Evolutionary conservation across 129 eudicot species (phyloP).

Genomic region (Sambucus nigra): DNA sequence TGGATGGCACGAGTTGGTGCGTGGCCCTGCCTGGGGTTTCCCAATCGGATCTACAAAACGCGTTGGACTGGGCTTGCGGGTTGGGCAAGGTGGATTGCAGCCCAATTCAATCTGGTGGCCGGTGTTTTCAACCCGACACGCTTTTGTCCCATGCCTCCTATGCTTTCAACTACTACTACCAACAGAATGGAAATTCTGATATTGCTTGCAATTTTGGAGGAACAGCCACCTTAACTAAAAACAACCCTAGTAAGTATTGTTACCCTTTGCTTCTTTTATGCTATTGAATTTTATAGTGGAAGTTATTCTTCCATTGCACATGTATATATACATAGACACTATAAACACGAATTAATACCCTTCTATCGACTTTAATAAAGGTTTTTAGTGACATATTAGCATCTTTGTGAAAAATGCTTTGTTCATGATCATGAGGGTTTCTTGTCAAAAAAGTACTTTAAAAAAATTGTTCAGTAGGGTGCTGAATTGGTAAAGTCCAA

Average conservation of each 20-base stretch:
- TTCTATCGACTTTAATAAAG: too few relatives aligned
- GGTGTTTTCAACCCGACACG: conserved; percentile 48
- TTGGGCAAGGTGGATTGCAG: conserved; percentile 48
- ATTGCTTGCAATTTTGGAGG: conserved; percentile 70
- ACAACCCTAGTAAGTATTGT: conserved; percentile 41
- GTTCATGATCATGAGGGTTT: too few relatives aligned
- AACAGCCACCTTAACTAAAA: conserved; percentile 34
- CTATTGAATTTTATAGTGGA: background rate
- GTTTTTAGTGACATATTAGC: too few relatives aligned
- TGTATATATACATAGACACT: too few relatives aligned
- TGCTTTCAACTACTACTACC: conserved; percentile 64
- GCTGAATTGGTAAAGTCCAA: too few relatives aligned
- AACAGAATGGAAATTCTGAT: conserved; percentile 61
- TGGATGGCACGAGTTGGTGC: conserved; percentile 58
- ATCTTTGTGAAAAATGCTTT: too few relatives aligned
- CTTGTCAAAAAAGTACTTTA: too few relatives aligned
- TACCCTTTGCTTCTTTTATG: background rate
- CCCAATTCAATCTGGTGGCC: conserved; percentile 43
- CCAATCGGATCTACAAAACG: conserved; percentile 42
- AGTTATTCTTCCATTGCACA: background rate
- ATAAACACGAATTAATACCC: too few relatives aligned
- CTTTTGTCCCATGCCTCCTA: conserved; percentile 59
- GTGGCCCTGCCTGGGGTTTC: conserved; percentile 44
- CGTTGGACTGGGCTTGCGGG: conserved; percentile 72
- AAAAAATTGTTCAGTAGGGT: too few relatives aligned